These are phyloP conservation scores for Pseudogymnoascus sp. DNA, from an alignment of 2,329 filamentous ascomycete species.

Conservation along the genomic window DNA sequence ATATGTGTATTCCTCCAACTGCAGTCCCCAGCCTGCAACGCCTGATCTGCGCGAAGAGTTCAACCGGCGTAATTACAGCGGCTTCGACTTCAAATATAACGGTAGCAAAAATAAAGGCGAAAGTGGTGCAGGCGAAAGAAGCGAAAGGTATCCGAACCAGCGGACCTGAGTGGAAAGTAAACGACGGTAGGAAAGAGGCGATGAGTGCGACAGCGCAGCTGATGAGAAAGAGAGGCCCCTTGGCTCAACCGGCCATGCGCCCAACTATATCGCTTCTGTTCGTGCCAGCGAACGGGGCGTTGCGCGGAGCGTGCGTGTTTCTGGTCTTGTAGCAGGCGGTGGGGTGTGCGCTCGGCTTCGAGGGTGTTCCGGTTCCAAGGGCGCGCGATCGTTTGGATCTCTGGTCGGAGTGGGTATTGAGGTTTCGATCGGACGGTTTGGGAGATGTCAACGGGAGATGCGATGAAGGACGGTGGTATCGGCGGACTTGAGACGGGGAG, in stretches of 20 bases:
- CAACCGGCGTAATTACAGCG: not conserved
- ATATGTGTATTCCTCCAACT: not conserved
- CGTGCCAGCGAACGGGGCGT: not conserved
- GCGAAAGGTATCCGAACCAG: slow-evolving; percentile 5
- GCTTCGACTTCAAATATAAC: not conserved
- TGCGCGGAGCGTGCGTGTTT: not conserved
- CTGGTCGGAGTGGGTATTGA: slow-evolving; percentile 2
- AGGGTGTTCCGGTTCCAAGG: slow-evolving; percentile 1
- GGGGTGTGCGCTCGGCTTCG: not conserved
- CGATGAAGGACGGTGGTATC: not conserved
- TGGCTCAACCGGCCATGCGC: slow-evolving; percentile 5
- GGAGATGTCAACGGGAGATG: not conserved
- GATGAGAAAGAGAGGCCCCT: not conserved
- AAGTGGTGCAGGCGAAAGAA: not conserved
- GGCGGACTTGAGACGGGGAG: not conserved
- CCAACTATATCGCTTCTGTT: slow-evolving; percentile 1
- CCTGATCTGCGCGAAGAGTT: not conserved
- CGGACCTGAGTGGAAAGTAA: not conserved
- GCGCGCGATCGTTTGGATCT: slow-evolving; percentile 2
- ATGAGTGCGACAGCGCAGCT: slow-evolving; percentile 4
- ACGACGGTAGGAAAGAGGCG: not conserved
- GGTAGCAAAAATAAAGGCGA: not conserved
- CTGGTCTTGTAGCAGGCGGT: not conserved
- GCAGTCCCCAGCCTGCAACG: slow-evolving; percentile 3
- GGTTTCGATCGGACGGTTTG: slow-evolving; percentile 3